Evolutionary conservation across 202 grass and related monocot genomes (phyloP).

Genomic region (Eragrostis tef): DNA sequence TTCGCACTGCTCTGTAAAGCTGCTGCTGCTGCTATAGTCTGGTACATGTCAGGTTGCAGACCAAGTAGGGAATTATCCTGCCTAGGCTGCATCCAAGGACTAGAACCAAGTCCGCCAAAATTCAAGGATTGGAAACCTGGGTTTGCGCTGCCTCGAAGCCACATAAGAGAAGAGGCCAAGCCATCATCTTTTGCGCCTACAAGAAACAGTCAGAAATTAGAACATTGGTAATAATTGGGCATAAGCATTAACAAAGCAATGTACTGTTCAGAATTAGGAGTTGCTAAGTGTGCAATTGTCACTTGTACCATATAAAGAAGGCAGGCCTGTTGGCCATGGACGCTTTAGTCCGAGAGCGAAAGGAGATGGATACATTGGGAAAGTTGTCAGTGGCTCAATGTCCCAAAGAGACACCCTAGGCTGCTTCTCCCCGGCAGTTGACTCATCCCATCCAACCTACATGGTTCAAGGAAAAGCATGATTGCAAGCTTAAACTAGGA

Average conservation of each 20-base stretch:
- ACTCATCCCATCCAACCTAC: slow-evolving; percentile 99
- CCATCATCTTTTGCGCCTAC: slow-evolving; percentile 80
- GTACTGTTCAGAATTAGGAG: neutral
- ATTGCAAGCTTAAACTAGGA: slow-evolving; percentile 24
- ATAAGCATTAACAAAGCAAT: neutral
- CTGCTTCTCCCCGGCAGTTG: slow-evolving; percentile 91
- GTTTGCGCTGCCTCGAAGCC: slow-evolving; percentile 57
- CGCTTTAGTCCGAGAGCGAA: slow-evolving; percentile 94
- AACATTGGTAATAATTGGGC: neutral
- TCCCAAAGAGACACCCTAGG: slow-evolving; percentile 97
- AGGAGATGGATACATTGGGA: slow-evolving; percentile 94
- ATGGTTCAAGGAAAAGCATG: slow-evolving; percentile 28
- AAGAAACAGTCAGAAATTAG: slow-evolving; percentile 39
- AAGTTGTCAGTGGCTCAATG: slow-evolving; percentile 94
- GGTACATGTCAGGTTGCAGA: slow-evolving; percentile 77
- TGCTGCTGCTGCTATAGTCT: slow-evolving; percentile 52
- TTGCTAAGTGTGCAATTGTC: slow-evolving; percentile 30
- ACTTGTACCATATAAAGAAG: slow-evolving; percentile 78
- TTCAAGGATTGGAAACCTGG: slow-evolving; percentile 78
- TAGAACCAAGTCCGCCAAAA: slow-evolving; percentile 68
- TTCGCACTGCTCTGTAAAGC: slow-evolving; percentile 57
- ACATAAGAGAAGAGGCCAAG: slow-evolving; percentile 40
- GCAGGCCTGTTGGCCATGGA: slow-evolving; percentile 86
- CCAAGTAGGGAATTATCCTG: slow-evolving; percentile 67
- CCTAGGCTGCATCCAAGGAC: slow-evolving; percentile 79